A percentile compares a stretch with the other conserved stretches of the same genome.
These are phyloP conservation scores for Lenzites betulinus DNA, from an alignment of 768 basidiomycete species.

Conservation along the genomic window DNA sequence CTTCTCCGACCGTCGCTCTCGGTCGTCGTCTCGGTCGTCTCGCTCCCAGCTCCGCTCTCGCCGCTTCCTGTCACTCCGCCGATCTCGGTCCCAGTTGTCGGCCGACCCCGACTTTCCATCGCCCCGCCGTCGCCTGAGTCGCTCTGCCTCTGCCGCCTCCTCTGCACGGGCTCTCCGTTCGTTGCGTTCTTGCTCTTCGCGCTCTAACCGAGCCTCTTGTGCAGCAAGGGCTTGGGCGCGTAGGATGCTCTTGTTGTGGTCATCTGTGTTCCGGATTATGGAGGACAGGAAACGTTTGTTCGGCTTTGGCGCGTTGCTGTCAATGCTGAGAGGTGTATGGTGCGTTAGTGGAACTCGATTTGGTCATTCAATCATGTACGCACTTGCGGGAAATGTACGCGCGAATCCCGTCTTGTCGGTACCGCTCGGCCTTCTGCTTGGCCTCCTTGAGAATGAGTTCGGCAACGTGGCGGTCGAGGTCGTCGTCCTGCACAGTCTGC, in stretches of 20 bases:
- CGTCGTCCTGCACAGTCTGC: slow-evolving; percentile 67
- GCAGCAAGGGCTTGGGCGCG: slow-evolving; percentile 73
- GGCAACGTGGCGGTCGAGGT: slow-evolving; percentile 90
- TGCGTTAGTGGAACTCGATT: background rate
- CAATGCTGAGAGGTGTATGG: slow-evolving; percentile 44
- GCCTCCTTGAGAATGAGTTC: slow-evolving; percentile 92
- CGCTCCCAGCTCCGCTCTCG: slow-evolving; percentile 54
- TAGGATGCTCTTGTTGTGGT: slow-evolving; percentile 88
- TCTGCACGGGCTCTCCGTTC: slow-evolving; percentile 69
- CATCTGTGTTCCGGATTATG: slow-evolving; percentile 92
- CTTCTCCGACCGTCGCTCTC: slow-evolving; percentile 38
- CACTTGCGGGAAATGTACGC: slow-evolving; percentile 63
- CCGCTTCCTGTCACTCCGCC: slow-evolving; percentile 44
- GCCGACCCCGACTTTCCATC: slow-evolving; percentile 37
- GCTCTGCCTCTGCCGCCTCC: slow-evolving; percentile 74
- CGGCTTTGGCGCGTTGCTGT: slow-evolving; percentile 73
- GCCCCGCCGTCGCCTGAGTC: slow-evolving; percentile 43
- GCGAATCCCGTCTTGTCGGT: slow-evolving; percentile 72
- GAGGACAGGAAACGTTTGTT: slow-evolving; percentile 83
- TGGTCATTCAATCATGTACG: background rate
- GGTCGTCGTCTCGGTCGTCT: slow-evolving; percentile 30
- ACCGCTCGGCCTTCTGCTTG: slow-evolving; percentile 84
- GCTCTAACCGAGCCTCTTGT: slow-evolving; percentile 67
- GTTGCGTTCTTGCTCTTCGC: slow-evolving; percentile 63
- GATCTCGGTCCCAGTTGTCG: slow-evolving; percentile 49